Percentiles rank a stretch among this genome's conserved stretches.
Conservation (phyloP, 352 stramenopile genomes). For the Phytophthora fragariae region DNA sequence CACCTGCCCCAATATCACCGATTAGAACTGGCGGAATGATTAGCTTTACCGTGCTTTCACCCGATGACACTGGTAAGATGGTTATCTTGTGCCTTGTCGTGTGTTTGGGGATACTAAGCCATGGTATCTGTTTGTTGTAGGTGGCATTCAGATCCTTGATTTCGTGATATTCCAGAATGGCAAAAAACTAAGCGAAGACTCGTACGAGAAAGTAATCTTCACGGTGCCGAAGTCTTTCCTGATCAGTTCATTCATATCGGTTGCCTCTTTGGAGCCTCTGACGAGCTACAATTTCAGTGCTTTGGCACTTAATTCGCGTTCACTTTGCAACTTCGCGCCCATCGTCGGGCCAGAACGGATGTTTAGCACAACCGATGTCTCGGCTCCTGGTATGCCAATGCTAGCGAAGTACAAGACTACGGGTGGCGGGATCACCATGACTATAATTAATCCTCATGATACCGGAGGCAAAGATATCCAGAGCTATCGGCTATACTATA, state of each 20-base stretch:
- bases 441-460: conserved; percentile 53
- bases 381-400: conserved; percentile 38
- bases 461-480: conserved; percentile 52
- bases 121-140: conserved; percentile 11
- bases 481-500: conserved; percentile 54
- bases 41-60: conserved; percentile 35
- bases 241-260: conserved; percentile 32
- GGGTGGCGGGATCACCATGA: conserved; percentile 59
- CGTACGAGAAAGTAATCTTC: conserved; percentile 12
- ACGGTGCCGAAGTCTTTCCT: conserved; percentile 31
- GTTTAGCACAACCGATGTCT: conserved; percentile 39
- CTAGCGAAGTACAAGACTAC: conserved; percentile 39
- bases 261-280: conserved; percentile 38
- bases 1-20: conserved; percentile 40
- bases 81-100: background rate
- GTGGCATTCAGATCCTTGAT: conserved; percentile 54
- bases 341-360: conserved; percentile 21
- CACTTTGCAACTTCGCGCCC: conserved; percentile 50
- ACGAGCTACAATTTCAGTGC: conserved; percentile 46
- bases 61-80: conserved; percentile 49
- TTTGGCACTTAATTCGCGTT: conserved; percentile 52
- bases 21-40: conserved; percentile 58
- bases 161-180: conserved; percentile 57
- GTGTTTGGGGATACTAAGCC: conserved; percentile 6
- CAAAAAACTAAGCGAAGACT: conserved; percentile 24